Conservation (phyloP, 1,139 yeast species). For the Diutina scorzettiae region DNA sequence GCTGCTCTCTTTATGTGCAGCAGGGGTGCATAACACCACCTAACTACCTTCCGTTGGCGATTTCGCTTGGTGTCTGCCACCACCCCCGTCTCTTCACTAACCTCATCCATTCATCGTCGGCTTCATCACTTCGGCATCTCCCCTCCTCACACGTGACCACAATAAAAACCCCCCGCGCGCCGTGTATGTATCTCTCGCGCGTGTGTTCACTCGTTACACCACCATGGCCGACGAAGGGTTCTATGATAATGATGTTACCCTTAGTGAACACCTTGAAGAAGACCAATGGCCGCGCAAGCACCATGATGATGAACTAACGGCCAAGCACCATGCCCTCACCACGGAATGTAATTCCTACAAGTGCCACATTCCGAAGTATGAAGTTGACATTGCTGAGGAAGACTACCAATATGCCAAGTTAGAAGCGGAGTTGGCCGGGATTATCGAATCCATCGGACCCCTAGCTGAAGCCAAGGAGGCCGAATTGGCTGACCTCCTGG, state of each 20-base stretch:
- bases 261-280: background rate
- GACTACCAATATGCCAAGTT: background rate
- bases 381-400: background rate
- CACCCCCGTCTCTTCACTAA: no score
- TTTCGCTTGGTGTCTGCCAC: no score
- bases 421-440: background rate
- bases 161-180: no score
- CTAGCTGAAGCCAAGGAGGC: background rate
- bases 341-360: background rate
- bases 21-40: no score
- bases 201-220: no score
- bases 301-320: background rate
- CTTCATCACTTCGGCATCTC: no score
- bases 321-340: background rate
- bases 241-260: conserved; percentile 1
- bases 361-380: background rate
- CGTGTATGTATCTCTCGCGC: no score
- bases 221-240: conserved; percentile 4
- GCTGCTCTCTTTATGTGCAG: no score
- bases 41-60: no score
- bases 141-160: no score
- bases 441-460: background rate
- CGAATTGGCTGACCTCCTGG: background rate
- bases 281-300: background rate
- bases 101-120: no score